These are phyloP conservation scores for Xanthoceras sorbifolium DNA, from an alignment of 345 rosid species.

Conservation along the genomic window DNA sequence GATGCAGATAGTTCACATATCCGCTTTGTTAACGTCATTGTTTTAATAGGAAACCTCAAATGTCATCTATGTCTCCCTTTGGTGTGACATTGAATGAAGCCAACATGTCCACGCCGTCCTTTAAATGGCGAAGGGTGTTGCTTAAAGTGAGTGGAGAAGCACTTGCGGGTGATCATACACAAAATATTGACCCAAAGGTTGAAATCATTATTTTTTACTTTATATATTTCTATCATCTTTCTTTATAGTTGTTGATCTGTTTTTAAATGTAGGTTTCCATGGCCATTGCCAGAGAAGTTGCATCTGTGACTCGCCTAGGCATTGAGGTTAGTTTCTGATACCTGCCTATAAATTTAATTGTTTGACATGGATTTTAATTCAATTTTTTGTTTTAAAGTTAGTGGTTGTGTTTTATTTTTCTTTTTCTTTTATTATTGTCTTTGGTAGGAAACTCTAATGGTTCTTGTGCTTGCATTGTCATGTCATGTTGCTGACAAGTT, in stretches of 20 bases:
- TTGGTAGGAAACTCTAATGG: background rate
- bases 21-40: conserved; percentile 12
- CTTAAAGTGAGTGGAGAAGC: conserved; percentile 99
- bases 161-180: conserved; percentile 79
- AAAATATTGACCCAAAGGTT: conserved; percentile 94
- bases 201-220: conserved; percentile 6
- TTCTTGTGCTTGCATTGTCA: conserved; percentile 8
- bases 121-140: conserved; percentile 89
- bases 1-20: background rate
- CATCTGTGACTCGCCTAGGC: conserved; percentile 85
- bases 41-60: conserved; percentile 53
- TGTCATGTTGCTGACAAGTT: background rate
- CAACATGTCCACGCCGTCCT: conserved; percentile 48
- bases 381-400: background rate
- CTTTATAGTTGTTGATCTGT: conserved; percentile 15
- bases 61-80: conserved; percentile 54
- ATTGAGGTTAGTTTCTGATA: conserved; percentile 58
- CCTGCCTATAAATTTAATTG: background rate
- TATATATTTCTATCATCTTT: background rate
- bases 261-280: conserved; percentile 66
- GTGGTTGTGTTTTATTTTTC: background rate
- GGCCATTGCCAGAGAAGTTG: conserved; percentile 96
- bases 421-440: background rate
- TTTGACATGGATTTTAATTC: conserved; percentile 4
- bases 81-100: conserved; percentile 48